Percentiles rank a stretch among this genome's conserved stretches.
Evolutionary conservation across 1,284 basidiomycete genomes (phyloP).

Genomic region (Puccinia horiana): DNA sequence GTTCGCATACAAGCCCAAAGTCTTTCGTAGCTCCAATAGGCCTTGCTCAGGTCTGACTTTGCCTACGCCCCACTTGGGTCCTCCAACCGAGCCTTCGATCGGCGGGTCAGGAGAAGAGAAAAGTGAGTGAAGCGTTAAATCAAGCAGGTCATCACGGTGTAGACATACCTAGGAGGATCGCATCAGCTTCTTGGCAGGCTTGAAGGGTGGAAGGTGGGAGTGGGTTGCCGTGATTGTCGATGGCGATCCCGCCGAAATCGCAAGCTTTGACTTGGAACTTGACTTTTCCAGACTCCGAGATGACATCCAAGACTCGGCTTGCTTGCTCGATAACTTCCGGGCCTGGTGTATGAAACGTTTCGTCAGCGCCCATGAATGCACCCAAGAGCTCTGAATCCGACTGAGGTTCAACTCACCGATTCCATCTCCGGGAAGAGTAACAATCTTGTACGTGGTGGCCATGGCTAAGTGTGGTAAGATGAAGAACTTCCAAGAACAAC

Average conservation of each 20-base stretch:
- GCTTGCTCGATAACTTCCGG: slow-evolving; percentile 93
- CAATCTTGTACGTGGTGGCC: slow-evolving; percentile 69
- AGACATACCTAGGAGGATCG: slow-evolving; percentile 79
- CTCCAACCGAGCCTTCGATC: slow-evolving; percentile 81
- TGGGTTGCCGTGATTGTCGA: slow-evolving; percentile 81
- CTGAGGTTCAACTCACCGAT: slow-evolving; percentile 68
- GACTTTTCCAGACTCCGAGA: slow-evolving; percentile 65
- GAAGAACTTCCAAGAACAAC: background rate
- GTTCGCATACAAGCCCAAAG: slow-evolving; percentile 92
- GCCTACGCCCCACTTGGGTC: slow-evolving; percentile 93
- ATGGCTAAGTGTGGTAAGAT: background rate
- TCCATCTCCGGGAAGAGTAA: slow-evolving; percentile 90
- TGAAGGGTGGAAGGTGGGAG: slow-evolving; percentile 81
- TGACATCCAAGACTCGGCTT: slow-evolving; percentile 74
- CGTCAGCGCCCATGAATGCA: slow-evolving; percentile 37
- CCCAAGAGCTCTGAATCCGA: background rate
- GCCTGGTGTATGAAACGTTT: slow-evolving; percentile 63
- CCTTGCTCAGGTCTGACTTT: slow-evolving; percentile 95
- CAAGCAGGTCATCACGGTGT: slow-evolving; percentile 1
- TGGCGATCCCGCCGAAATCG: slow-evolving; percentile 89
- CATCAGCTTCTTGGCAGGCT: slow-evolving; percentile 84
- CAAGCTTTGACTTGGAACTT: slow-evolving; percentile 64
- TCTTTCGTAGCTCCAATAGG: slow-evolving; percentile 86
- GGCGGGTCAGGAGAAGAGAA: background rate
- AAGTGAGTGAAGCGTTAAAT: background rate